Evolutionary conservation across 2,329 filamentous ascomycete genomes (phyloP).

Genomic region (Aspergillus ruber): DNA sequence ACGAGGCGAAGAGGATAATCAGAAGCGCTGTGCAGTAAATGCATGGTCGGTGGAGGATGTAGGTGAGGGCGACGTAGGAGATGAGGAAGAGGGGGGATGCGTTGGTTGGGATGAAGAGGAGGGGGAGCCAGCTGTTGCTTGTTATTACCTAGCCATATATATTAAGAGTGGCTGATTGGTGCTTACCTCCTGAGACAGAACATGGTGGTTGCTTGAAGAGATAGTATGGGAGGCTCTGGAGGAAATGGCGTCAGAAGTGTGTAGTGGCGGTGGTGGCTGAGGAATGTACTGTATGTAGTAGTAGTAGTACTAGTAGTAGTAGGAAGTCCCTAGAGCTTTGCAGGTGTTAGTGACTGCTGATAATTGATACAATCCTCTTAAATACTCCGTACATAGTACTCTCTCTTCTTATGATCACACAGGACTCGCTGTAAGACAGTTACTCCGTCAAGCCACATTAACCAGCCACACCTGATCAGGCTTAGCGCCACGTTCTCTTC

Average conservation of each 20-base stretch:
- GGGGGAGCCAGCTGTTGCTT: constrained; percentile 64
- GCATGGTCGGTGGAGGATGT: constrained; percentile 93
- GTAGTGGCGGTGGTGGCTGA: too few species aligned
- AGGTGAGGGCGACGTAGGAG: constrained; percentile 85
- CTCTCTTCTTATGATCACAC: too few species aligned
- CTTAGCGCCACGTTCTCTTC: constrained; percentile 16
- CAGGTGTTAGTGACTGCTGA: too few species aligned
- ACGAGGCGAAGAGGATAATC: constrained; percentile 86
- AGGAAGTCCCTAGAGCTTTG: too few species aligned
- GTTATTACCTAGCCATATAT: background rate
- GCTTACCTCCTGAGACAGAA: constrained; percentile 61
- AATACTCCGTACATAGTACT: too few species aligned
- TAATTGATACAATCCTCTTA: too few species aligned
- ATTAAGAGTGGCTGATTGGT: constrained; percentile 3
- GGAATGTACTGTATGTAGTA: too few species aligned
- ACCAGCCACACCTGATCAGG: background rate
- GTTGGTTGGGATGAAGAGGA: constrained; percentile 83
- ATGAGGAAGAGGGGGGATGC: constrained; percentile 79
- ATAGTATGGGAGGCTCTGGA: too few species aligned
- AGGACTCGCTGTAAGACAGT: too few species aligned
- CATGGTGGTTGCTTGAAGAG: constrained; percentile 38
- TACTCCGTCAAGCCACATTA: constrained; percentile 1
- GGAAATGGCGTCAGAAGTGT: too few species aligned
- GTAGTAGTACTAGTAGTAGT: too few species aligned
- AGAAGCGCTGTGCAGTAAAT: constrained; percentile 97